Evolutionary conservation across 306 rosid genomes (phyloP).

Genomic region (Dicorynia guianensis): DNA sequence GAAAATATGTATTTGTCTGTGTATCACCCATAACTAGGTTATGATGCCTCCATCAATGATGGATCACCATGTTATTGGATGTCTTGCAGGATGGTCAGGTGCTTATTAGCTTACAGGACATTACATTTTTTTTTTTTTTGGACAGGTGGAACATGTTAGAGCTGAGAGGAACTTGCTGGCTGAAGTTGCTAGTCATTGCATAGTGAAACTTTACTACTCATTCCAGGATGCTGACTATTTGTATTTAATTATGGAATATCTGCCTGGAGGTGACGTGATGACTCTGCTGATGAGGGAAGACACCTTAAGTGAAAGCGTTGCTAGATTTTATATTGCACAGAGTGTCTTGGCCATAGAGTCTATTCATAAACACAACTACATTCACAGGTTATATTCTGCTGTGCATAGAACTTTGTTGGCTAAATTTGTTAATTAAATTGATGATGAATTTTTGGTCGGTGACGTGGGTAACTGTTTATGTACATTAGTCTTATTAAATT

Average conservation of each 20-base stretch:
- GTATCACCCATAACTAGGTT: conserved; percentile 14
- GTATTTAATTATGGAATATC: conserved; percentile 97
- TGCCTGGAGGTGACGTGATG: conserved; percentile 99
- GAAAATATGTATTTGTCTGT: conserved; percentile 21
- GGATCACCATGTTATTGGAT: conserved; percentile 37
- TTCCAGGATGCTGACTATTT: conserved; percentile 93
- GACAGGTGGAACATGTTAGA: conserved; percentile 97
- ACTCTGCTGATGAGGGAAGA: conserved; percentile 96
- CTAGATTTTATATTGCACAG: conserved; percentile 95
- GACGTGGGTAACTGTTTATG: conserved; percentile 20
- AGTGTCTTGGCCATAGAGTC: conserved; percentile 97
- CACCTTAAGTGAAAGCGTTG: conserved; percentile 81
- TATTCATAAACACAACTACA: conserved; percentile 93
- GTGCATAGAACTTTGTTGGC: conserved; percentile 31
- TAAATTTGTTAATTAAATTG: conserved; percentile 26
- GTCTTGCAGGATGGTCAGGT: conserved; percentile 32
- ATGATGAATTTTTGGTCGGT: conserved; percentile 30
- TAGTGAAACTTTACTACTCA: conserved; percentile 97
- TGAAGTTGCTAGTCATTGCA: conserved; percentile 98
- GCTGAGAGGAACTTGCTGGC: conserved; percentile 99
- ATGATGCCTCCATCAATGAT: conserved; percentile 26
- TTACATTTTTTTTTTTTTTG: conserved; percentile 29
- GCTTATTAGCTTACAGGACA: conserved; percentile 30
- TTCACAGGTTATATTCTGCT: conserved; percentile 75
- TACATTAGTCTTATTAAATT: conserved; percentile 40